Base-by-base conservation (phyloP, 1,139 yeast species). In the Petasospora fabianii region DNA sequence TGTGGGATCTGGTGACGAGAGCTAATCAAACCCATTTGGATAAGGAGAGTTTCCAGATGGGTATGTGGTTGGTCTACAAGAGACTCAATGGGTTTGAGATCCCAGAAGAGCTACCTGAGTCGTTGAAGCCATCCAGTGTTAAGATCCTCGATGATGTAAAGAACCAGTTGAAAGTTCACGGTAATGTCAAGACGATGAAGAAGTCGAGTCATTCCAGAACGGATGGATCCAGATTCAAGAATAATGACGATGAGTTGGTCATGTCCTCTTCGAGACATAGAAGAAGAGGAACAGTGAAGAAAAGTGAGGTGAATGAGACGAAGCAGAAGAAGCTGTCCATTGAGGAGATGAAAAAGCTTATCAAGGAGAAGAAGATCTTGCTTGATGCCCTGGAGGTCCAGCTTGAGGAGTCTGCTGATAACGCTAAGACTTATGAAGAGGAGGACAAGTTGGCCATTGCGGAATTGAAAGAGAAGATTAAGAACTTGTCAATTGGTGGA, bases 1-100 rank as follows among this genome's bases (percentile, higher is more conserved):
- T 92, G 47, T 92, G 98, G 98, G 87, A 84, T 39, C 67, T 84
- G 48, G 76, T 84, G 27, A 90, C 84, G 55, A 69, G 77, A 16
- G 78, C 80, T 39, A 82, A 83, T 54, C 72, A 80, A 42, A 88
- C 92, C 2, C 80, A 77, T 56, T 69, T 84, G 50, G 83, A 82
- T 57, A 80, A 77, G 53, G 90, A 84, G 59, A 88, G 83, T 53
- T 84, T 84, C 64, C 82, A 88, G 0, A 82, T 83, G 34, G 92
- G 92, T 17, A 84, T 84, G 94, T 90, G 84, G 64, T 65, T 84
- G 48, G 84, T 84, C 26, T 84, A 84, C 61, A 73, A 88, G 56
- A 69, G 86, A 48, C 65, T 84, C 55, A 83, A 82, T 56, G 90
- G 90, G 0, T 71, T 73, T 50, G 84, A 84, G 27, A 65, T 87